These are phyloP conservation scores for Prunus davidiana DNA, from an alignment of 306 rosid species.

Conservation along the genomic window DNA sequence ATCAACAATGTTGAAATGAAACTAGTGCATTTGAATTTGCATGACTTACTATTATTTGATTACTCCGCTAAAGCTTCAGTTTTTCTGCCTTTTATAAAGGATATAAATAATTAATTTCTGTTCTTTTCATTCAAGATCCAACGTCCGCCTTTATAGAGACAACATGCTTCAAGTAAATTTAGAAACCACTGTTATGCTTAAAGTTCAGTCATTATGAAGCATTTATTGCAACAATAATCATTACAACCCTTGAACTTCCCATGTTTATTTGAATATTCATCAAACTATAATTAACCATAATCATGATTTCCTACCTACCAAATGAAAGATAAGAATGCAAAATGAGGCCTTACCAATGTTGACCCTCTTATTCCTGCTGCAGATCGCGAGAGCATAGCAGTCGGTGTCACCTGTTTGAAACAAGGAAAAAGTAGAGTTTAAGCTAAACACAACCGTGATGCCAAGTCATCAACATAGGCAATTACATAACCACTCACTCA, in stretches of 20 bases:
- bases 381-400: constrained; percentile 87
- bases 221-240: too few relatives aligned
- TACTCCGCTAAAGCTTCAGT: neutral
- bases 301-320: neutral
- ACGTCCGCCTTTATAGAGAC: neutral
- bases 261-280: neutral
- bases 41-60: neutral
- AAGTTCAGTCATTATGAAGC: neutral
- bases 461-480: neutral
- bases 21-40: neutral
- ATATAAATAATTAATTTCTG: neutral
- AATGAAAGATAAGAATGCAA: neutral
- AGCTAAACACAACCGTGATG: neutral
- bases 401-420: constrained; percentile 79
- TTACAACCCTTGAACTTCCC: neutral
- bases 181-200: neutral
- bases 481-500: neutral
- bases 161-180: neutral
- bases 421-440: constrained; percentile 13
- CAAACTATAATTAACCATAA: neutral
- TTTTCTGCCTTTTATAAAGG: neutral
- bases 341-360: constrained; percentile 55
- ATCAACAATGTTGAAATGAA: neutral
- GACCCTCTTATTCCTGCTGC: constrained; percentile 95
- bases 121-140: neutral